Base-by-base conservation (phyloP, 2,329 filamentous ascomycete genomes). In the Calonectria fujianensis region DNA sequence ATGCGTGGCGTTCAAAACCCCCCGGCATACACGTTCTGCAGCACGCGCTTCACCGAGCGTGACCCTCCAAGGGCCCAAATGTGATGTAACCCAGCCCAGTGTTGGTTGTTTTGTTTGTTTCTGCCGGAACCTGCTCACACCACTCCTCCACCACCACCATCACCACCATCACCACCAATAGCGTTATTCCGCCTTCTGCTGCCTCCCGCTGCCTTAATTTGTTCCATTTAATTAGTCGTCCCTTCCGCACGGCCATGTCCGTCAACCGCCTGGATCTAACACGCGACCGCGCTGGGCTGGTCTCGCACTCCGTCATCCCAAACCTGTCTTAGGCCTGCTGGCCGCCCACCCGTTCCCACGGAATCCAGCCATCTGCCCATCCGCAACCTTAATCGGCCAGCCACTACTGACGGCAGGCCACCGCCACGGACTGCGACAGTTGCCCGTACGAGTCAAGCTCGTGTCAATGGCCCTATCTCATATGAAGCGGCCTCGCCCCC, bases 51-150 rank as follows among this genome's bases (percentile, higher is more conserved):
- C 18, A 35, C 24, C 57, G n/a, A 29, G 35, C 20, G 45, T 35
- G 52, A 31, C 27, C 51, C 50, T 24, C 24, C 29, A 31, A 48
- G 29, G 27, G 29, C 27, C 52, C 52, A 51, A 48, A 48, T 48
- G 45, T 48, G 45, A 63, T 61, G 67, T 70, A 70, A 70, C 52
- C 67, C 52, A 29, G 41, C 48, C n/a, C 52, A 27, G 54, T 20
- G n/a, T 50, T 31, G 45, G 27, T 41, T 61, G 64, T 54, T 41
- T 63, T 52, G 51, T 51, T 57, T 63, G 59, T 24, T 61, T 52
- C 54, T 51, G 16, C 45, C 45, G 39, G 24, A 64, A 37, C 65
- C 27, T 24, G 50, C 27, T n/a, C 31, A n/a, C 51, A 37, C 37
- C 39, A 51, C 51, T 24, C 39, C 52, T 29, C 39, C 61, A 65